These are phyloP conservation scores for Biancaea sappan DNA, from an alignment of 306 rosid genomes.

Conservation along the genomic window DNA sequence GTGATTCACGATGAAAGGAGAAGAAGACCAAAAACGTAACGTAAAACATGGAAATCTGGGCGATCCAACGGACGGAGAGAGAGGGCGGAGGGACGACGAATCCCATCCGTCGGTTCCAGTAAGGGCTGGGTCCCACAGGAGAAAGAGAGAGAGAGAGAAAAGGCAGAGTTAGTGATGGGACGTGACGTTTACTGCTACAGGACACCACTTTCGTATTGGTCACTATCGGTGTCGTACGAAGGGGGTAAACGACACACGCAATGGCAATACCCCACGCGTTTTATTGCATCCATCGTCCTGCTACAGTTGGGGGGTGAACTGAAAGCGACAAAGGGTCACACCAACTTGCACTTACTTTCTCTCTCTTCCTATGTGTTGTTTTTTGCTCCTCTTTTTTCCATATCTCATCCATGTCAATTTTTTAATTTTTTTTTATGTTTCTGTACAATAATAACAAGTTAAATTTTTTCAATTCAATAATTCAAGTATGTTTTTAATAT, in stretches of 20 bases:
- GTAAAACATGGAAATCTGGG: background rate
- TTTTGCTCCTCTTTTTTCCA: background rate
- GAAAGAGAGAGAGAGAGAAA: no score
- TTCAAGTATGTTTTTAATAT: no score
- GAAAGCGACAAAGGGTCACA: background rate
- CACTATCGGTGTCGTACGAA: constrained; percentile 41
- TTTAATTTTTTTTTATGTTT: no score
- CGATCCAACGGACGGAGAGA: background rate
- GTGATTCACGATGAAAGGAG: background rate
- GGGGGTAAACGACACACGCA: constrained; percentile 37
- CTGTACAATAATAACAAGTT: no score
- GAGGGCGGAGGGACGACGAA: constrained; percentile 20
- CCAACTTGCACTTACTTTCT: background rate
- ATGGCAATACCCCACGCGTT: constrained; percentile 29
- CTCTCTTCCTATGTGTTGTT: background rate
- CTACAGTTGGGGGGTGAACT: background rate
- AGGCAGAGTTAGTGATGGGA: constrained; percentile 38
- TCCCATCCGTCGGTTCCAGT: constrained; percentile 10
- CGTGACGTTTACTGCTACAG: constrained; percentile 39
- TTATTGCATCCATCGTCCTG: background rate
- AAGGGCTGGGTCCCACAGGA: constrained; percentile 37
- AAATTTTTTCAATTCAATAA: no score
- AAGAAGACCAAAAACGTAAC: no score
- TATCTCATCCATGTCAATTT: no score
- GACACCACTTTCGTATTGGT: constrained; percentile 28